Evolutionary conservation across 129 eudicot genomes (phyloP), one percentile per base, ranked within the genome.

Genomic region (Erigeron canadensis): DNA sequence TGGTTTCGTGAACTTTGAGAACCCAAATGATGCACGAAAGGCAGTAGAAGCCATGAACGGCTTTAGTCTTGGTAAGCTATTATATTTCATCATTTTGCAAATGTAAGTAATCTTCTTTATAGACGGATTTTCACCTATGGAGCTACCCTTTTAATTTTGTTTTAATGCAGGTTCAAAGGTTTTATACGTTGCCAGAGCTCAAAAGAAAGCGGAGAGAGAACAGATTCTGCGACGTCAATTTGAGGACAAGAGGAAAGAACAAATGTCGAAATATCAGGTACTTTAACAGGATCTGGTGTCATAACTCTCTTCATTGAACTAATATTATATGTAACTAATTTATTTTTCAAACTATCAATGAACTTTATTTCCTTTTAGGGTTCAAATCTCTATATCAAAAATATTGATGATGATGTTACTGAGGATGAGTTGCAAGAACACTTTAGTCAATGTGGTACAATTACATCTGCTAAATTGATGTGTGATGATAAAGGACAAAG

Each of bases 1-100:
- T 83, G 98, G 95, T 38, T 94, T 89, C 80, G 91, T 94, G 77
- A 89, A 86, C 66, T 94, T 82, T 81, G 95, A 87, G 21, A 87
- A 74, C 68, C 82, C 96, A 4, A 84, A 84, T 43, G 88, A 89
- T 79, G 98, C 96, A 21, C 79, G 67, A 57, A 62, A 53, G 68
- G 98, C 98, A 18, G 60, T 71, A 56, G 92, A 86, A 82, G 86
- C 84, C 43, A 76, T 87, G 86, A 82, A 94, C 70, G 96, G 90
- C 60, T 21, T 80, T 55, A 80, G 71, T 77, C 81, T 87, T 64
- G 95, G 96, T 93, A 80, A 28, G 34, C 34, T 28, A 28, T 28
- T 28, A 28, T 28, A 28, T 3, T n/a, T n/a, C 42, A 81, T 8
- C 46, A 58, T 59, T 17, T 38, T 42, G 41, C 62, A 70, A 43